These are phyloP conservation scores for Carex sylvatica DNA, from an alignment of 202 grass and related monocot genomes.

Conservation along the genomic window DNA sequence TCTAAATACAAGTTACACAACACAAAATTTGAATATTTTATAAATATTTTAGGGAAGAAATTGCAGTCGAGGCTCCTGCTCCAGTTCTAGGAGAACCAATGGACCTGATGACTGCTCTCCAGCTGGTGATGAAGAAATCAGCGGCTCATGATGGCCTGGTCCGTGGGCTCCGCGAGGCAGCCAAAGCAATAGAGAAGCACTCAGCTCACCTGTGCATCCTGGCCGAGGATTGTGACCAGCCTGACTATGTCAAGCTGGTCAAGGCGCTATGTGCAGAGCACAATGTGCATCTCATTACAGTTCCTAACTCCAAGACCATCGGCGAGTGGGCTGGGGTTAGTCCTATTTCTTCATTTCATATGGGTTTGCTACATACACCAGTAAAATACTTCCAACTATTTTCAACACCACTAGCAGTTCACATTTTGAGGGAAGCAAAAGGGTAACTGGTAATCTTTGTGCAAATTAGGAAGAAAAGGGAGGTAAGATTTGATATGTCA, in stretches of 20 bases:
- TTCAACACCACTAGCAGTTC: not conserved
- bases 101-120: conserved; percentile 63
- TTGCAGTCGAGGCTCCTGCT: conserved; percentile 29
- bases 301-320: conserved; percentile 56
- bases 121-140: conserved; percentile 62
- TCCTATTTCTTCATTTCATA: not conserved
- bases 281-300: conserved; percentile 59
- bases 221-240: conserved; percentile 58
- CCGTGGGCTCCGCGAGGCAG: conserved; percentile 51
- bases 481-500: not conserved
- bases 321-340: conserved; percentile 66
- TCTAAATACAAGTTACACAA: not conserved
- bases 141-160: conserved; percentile 56
- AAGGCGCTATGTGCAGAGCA: conserved; percentile 58
- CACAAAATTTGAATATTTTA: not conserved
- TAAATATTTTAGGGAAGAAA: conserved; percentile 10
- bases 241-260: conserved; percentile 61
- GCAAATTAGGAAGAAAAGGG: not conserved
- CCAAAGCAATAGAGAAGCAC: conserved; percentile 66
- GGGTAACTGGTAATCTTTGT: not conserved
- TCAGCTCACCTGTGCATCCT: conserved; percentile 53
- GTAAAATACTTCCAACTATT: not conserved
- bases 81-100: conserved; percentile 46
- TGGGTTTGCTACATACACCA: not conserved
- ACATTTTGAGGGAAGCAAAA: not conserved